These are phyloP conservation scores for Mycosphaerella arachidis DNA, from an alignment of 2,329 filamentous ascomycete species.

Conservation along the genomic window DNA sequence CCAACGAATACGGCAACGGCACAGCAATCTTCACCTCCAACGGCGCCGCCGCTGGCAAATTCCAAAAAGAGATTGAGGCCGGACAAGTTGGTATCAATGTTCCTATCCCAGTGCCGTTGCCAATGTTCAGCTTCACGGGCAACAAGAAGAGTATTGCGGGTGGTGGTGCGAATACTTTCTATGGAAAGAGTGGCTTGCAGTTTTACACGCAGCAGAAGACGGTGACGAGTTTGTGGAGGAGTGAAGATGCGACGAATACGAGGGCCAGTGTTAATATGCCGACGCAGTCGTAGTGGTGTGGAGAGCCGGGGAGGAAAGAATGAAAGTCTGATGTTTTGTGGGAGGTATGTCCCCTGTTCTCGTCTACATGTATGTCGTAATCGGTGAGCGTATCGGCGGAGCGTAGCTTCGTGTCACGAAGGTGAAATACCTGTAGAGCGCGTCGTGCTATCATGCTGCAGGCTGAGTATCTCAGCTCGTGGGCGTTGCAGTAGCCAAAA, in stretches of 20 bases:
- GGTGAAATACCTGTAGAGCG: too few relatives aligned
- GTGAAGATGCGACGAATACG: constrained; percentile 75
- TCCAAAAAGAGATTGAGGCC: constrained; percentile 76
- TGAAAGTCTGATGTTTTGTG: not conserved
- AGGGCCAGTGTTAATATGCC: constrained; percentile 91
- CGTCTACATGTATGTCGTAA: not conserved
- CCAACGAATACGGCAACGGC: constrained; percentile 82
- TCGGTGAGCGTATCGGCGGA: not conserved
- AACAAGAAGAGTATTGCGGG: constrained; percentile 87
- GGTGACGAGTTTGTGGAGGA: constrained; percentile 86
- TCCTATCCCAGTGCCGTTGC: constrained; percentile 60
- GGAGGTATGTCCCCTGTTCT: not conserved
- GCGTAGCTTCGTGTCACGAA: too few relatives aligned
- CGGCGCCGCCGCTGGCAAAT: constrained; percentile 70
- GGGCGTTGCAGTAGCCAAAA: not conserved
- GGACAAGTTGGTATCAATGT: constrained; percentile 85
- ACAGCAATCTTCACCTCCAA: constrained; percentile 79
- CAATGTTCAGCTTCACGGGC: constrained; percentile 47
- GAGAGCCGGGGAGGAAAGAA: not conserved
- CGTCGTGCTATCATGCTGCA: too few relatives aligned
- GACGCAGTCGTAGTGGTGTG: constrained; percentile 45
- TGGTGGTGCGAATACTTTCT: constrained; percentile 89
- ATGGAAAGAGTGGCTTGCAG: constrained; percentile 83
- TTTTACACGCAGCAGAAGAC: constrained; percentile 99
- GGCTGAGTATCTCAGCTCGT: not conserved